These are phyloP conservation scores for Aspergillus unguis DNA, from an alignment of 2,329 filamentous ascomycete species.

Conservation along the genomic window DNA sequence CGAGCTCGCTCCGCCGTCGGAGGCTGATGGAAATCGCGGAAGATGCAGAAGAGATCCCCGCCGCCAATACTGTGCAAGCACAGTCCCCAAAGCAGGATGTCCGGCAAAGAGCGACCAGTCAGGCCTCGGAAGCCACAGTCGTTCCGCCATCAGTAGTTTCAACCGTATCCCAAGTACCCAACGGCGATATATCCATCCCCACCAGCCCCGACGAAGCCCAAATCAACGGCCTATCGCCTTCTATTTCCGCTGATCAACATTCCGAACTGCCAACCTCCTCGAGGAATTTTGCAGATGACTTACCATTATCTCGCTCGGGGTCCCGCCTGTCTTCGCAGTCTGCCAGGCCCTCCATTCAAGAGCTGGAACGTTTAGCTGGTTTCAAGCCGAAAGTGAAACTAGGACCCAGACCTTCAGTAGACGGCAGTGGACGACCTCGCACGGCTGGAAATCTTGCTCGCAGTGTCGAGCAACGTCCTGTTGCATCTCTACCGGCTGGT, in stretches of 20 bases:
- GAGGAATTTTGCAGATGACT: conserved; percentile 30
- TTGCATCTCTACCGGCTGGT: conserved; percentile 77
- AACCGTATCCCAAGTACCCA: conserved; percentile 15
- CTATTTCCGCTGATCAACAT: conserved; percentile 13
- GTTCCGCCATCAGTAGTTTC: conserved; percentile 26
- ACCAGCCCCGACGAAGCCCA: conserved; percentile 12
- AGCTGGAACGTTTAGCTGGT: conserved; percentile 41
- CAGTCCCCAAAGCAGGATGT: conserved; percentile 19
- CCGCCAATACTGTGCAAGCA: conserved; percentile 46
- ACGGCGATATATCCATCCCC: conserved; percentile 16
- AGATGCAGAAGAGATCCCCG: conserved; percentile 75
- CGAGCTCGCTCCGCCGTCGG: conserved; percentile 71
- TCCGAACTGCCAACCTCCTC: conserved; percentile 24
- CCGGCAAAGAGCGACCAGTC: conserved; percentile 28
- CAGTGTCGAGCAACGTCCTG: conserved; percentile 59
- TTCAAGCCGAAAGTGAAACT: conserved; percentile 72
- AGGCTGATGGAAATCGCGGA: conserved; percentile 92
- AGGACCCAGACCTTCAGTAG: conserved; percentile 73
- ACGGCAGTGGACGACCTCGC: conserved; percentile 60
- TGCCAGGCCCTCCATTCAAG: conserved; percentile 42
- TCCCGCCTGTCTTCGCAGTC: conserved; percentile 41
- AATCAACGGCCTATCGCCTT: conserved; percentile 11
- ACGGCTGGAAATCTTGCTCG: conserved; percentile 50
- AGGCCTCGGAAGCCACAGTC: conserved; percentile 35
- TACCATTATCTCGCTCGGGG: conserved; percentile 34